Conservation (phyloP, 2,329 filamentous ascomycete species). For the Fusarium paranaense region DNA sequence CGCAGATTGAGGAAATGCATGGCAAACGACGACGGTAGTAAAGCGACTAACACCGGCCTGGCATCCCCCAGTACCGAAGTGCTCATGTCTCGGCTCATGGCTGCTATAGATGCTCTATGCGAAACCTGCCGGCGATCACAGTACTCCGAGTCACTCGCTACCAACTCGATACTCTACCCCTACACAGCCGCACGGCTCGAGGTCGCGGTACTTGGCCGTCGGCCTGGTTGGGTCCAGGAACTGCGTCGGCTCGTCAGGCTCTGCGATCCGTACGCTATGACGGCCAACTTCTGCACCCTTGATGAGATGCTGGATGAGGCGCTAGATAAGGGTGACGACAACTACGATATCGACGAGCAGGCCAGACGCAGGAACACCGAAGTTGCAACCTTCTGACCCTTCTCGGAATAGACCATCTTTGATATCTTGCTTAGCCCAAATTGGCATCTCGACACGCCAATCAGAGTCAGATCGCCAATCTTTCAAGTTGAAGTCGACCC, state of each 20-base stretch:
- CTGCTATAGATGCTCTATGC: conserved; percentile 40
- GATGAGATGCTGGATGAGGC: conserved; percentile 33
- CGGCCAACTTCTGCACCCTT: conserved; percentile 16
- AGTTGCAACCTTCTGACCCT: conserved; percentile 28
- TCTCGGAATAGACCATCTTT: not conserved
- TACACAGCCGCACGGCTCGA: conserved; percentile 43
- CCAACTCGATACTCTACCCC: conserved; percentile 44
- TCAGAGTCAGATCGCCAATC: not conserved
- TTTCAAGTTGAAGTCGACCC: not conserved
- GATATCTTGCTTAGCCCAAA: not conserved
- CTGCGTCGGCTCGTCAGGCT: not conserved
- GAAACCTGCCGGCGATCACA: conserved; percentile 17
- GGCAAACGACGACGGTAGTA: not conserved
- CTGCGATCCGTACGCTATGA: conserved; percentile 25
- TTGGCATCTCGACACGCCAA: not conserved
- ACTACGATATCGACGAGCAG: conserved; percentile 26
- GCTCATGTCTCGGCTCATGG: conserved; percentile 41
- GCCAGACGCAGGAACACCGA: conserved; percentile 22
- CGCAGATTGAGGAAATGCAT: conserved; percentile 22
- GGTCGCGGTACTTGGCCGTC: conserved; percentile 26
- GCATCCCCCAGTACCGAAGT: conserved; percentile 10
- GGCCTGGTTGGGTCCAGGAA: conserved; percentile 30
- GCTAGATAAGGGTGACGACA: conserved; percentile 17
- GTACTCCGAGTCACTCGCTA: conserved; percentile 34
- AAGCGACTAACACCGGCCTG: not conserved